phyloP scores from a whole-genome alignment of 176 grass and related monocot genomes.

The Juncus inflexus region DNA sequence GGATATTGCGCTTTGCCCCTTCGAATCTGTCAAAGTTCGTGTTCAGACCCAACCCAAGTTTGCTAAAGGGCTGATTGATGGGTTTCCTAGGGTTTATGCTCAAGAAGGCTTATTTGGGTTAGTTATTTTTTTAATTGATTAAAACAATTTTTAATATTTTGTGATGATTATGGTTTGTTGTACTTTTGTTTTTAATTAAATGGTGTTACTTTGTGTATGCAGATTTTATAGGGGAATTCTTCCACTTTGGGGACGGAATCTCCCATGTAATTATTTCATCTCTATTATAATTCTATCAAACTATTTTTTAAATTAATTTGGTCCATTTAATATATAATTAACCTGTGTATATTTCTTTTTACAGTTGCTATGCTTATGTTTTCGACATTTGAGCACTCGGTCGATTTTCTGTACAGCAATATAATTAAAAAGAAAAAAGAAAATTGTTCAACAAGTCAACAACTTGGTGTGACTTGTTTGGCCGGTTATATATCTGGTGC shows the following conservation, averaged over 20 bases:
- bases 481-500: conserved; percentile 82
- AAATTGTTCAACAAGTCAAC: conserved; percentile 69
- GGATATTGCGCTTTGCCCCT: conserved; percentile 81
- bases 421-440: conserved; percentile 75
- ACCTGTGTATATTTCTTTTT: conserved; percentile 3
- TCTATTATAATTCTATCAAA: conserved; percentile 3
- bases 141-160: conserved; percentile 12
- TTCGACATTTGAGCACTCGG: conserved; percentile 79
- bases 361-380: conserved; percentile 98
- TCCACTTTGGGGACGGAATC: conserved; percentile 91
- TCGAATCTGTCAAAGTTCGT: conserved; percentile 90
- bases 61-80: conserved; percentile 85
- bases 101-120: conserved; percentile 87
- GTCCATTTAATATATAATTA: no score
- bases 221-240: conserved; percentile 92
- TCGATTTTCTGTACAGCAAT: conserved; percentile 62
- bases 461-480: conserved; percentile 84
- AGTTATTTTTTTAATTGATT: conserved; percentile 33
- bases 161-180: not conserved
- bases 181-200: not conserved
- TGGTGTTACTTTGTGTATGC: conserved; percentile 27
- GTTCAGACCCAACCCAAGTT: conserved; percentile 82
- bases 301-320: conserved; percentile 10
- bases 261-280: conserved; percentile 70
- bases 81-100: conserved; percentile 83